phyloP scores from a whole-genome alignment of 305 asterid species.

The Fraxinus angustifolia region DNA sequence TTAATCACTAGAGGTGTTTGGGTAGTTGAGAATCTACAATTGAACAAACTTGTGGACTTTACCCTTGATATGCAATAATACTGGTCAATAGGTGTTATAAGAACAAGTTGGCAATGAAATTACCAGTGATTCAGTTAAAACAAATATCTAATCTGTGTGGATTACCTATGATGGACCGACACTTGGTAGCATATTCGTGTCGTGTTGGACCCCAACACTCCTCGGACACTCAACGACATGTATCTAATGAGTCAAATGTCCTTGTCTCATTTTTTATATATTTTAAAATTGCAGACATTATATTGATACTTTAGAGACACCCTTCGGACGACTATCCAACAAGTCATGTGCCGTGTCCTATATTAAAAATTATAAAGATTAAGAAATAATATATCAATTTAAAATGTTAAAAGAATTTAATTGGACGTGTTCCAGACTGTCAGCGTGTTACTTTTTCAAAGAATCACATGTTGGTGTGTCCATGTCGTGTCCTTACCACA shows the following conservation, averaged over 20 bases:
- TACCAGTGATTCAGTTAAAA: neutral
- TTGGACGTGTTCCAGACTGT: neutral
- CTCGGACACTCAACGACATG: too few species aligned
- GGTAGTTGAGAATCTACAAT: neutral
- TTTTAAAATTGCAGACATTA: neutral
- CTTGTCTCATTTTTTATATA: too few species aligned
- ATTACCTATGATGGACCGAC: neutral
- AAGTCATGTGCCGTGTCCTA: neutral
- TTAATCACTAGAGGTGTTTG: neutral
- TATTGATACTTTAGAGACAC: neutral
- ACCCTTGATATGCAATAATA: neutral
- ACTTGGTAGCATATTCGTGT: too few species aligned
- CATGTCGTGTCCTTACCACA: neutral
- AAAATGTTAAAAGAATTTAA: too few species aligned
- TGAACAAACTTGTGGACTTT: neutral
- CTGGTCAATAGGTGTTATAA: neutral
- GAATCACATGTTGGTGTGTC: neutral
- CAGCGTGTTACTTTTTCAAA: too few species aligned
- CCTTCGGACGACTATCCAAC: neutral
- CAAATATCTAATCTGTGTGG: neutral
- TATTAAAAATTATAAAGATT: neutral
- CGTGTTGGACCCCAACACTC: too few species aligned
- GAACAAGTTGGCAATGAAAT: neutral
- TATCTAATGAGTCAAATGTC: too few species aligned
- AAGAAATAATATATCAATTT: neutral